Base-by-base conservation (phyloP, 768 basidiomycete genomes). In the Suillus tomentosus region DNA sequence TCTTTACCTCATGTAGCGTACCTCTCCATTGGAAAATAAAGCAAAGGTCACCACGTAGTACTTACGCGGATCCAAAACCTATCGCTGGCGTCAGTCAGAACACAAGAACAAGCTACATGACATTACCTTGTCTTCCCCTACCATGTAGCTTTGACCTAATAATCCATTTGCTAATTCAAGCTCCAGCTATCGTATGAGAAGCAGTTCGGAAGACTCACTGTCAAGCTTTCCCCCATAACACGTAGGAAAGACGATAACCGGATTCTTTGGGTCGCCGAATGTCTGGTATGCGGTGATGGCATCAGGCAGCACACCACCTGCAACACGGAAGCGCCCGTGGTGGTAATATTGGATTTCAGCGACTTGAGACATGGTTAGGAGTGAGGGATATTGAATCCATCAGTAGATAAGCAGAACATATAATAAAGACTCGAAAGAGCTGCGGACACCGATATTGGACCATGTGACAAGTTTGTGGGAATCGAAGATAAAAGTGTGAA, bases 281-380 rank as follows among this genome's bases (percentile, higher is more conserved):
- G 84, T 85, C 59, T 83, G 77, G 68, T 84, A 87, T 22, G 86
- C 85, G n/a, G 86, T 87, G 31, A 85, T 69, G 7, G 86, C 85
- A 63, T 85, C 79, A 3, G 86, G 85, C 22, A 87, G 71, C 4
- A 82, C 73, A 14, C 86, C 86, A 10, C 86, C 85, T 61, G 80
- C 71, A 43, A 86, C 80, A 19, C 70, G 76, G 69, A 86, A 82
- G 27, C 85, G 81, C 8, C 85, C 85, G 61, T 87, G 86, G 66
- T 80, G 81, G 65, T 85, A 80, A 70, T 79, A 81, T 64, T 82
- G 78, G 2, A 79, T 82, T n/a, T 75, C 62, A 19, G 72, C 62
- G 62, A 39, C 67, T 62, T 63, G 62, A 39, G 71, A 68, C 71
- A 72, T 71, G 64, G 22, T 31, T 53, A n/a, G n/a, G 39, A 42